Base-by-base conservation (phyloP, 2,329 filamentous ascomycete species). In the Aurifilum marmelostoma region DNA sequence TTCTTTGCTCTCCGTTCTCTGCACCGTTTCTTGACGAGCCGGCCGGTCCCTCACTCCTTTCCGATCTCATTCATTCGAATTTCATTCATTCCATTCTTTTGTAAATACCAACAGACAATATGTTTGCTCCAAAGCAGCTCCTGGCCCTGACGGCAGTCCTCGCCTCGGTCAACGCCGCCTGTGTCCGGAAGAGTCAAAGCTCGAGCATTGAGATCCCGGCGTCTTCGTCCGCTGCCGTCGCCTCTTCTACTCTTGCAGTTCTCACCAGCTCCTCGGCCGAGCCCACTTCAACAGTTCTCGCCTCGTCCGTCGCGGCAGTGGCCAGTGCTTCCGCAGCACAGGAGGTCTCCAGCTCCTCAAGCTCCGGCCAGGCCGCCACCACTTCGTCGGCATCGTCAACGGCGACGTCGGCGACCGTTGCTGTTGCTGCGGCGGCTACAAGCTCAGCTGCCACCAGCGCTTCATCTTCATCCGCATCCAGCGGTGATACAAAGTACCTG, bases 401-500 rank as follows among this genome's bases (percentile, higher is more conserved):
- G 16, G 18, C 41, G n/a, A 14, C 64, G 41, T 66, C 64, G 18
- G 21, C 59, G 37, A 43, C 34, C 34, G 9, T 27, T 24, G n/a
- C 59, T 14, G 34, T 63, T 27, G 69, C 63, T 29, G 66, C 61
- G 11, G 32, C 68, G n/a, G 34, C 27, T 32, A 65, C 68, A 14
- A 29, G n/a, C 16, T 62, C 65, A 4, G 50, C 69, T 5, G 39
- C 50, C n/a, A 34, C 66, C 9, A 58, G 47, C 29, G 27, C 54
- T 27, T 56, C 66, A 12, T 50, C 59, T 24, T 27, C 60, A 1
- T 56, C 62, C 5, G 54, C 67, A 5, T 56, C 67, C 2, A 65
- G 61, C n/a, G 63, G 62, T 27, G 69, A 62, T 14, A 71, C 69
- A 34, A 71, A 71, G 67, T 71, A 71, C 43, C 3, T 71, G 37